Evolutionary conservation across 2,329 filamentous ascomycete species (phyloP).

Genomic region (Ustulina deusta): DNA sequence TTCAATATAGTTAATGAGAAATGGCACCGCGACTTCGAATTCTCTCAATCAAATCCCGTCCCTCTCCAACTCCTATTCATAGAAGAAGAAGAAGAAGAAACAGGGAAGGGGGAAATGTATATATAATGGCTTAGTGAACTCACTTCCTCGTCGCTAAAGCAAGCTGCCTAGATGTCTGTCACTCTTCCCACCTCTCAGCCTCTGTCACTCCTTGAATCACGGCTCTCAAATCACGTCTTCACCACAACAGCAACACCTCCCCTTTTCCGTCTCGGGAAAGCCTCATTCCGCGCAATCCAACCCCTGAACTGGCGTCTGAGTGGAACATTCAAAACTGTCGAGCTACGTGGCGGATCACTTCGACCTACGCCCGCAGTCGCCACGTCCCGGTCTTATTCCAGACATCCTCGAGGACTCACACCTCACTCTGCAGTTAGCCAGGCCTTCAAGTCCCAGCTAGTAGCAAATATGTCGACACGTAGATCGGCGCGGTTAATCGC

Average conservation of each 20-base stretch:
- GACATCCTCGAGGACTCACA: not conserved
- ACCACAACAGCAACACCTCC: slow-evolving; percentile 3
- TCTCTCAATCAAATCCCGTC: not conserved
- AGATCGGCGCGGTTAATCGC: slow-evolving; percentile 50
- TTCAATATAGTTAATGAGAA: not conserved
- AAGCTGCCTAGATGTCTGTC: slow-evolving; percentile 26
- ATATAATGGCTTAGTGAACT: no score
- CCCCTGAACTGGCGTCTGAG: not conserved
- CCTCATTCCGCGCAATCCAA: not conserved
- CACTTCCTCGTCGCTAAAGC: no score
- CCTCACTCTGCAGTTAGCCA: slow-evolving; percentile 1
- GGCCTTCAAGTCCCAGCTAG: slow-evolving; percentile 5
- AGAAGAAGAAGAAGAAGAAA: not conserved
- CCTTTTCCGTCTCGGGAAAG: not conserved
- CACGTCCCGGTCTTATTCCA: slow-evolving; percentile 9
- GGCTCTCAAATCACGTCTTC: slow-evolving; percentile 2
- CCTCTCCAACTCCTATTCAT: not conserved
- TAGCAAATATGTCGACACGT: slow-evolving; percentile 50
- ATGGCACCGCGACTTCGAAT: not conserved
- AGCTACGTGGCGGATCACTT: slow-evolving; percentile 17
- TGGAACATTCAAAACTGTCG: not conserved
- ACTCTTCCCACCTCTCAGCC: slow-evolving; percentile 21
- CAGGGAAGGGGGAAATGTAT: no score
- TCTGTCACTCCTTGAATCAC: slow-evolving; percentile 40
- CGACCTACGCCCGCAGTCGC: not conserved